Conservation (phyloP, 1,284 basidiomycete species). For the Ganoderma sinense region DNA sequence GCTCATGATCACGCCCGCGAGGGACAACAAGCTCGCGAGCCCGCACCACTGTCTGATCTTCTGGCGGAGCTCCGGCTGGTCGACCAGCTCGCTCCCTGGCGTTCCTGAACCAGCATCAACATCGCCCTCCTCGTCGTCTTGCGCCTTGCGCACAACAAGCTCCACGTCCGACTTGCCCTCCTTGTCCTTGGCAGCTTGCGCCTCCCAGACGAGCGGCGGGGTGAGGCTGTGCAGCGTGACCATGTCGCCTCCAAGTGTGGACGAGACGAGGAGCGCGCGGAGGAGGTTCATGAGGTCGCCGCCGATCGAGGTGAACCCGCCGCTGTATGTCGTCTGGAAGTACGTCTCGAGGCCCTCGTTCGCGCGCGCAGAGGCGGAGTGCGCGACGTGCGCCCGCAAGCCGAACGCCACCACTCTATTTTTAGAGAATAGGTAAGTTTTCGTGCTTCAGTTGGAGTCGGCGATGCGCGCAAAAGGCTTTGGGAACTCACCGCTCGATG, state of each 20-base stretch:
- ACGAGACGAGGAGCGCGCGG: constrained; percentile 41
- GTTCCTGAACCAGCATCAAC: no score
- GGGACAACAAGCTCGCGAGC: constrained; percentile 30
- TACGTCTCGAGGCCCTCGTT: constrained; percentile 39
- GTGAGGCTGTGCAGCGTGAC: constrained; percentile 7
- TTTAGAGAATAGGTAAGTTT: background rate
- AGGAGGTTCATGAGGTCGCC: constrained; percentile 36
- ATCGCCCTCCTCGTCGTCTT: background rate
- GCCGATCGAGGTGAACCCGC: constrained; percentile 40
- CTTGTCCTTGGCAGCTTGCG: background rate
- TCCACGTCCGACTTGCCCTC: background rate
- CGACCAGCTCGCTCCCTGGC: constrained; percentile 9
- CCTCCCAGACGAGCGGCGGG: background rate
- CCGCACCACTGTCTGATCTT: constrained; percentile 38
- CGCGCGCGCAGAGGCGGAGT: constrained; percentile 28
- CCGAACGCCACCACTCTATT: constrained; percentile 35
- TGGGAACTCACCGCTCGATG: constrained; percentile 31
- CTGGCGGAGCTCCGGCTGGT: constrained; percentile 30
- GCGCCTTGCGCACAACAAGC: background rate
- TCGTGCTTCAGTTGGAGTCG: no score
- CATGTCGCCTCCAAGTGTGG: constrained; percentile 29
- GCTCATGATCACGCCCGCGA: constrained; percentile 35
- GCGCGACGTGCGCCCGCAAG: constrained; percentile 41
- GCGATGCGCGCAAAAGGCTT: no score
- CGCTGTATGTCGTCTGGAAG: constrained; percentile 40